A percentile compares a stretch with the other conserved stretches of the same genome.
Evolutionary conservation across 805 yeast species (phyloP).

Genomic region (Blastobotrys parvus): DNA sequence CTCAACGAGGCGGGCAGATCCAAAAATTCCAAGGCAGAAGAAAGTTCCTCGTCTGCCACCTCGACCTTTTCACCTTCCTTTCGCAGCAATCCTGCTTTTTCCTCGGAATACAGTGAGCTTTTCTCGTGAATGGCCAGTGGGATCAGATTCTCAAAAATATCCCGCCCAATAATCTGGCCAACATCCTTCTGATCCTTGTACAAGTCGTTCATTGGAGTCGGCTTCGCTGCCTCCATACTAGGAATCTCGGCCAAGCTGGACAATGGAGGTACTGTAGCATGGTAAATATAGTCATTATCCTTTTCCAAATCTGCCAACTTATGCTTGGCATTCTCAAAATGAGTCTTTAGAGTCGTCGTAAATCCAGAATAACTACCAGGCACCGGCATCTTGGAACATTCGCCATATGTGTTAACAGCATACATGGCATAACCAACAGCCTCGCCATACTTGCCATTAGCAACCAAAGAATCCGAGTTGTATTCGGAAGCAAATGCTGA

Average conservation of each 20-base stretch:
- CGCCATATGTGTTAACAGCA: slow-evolving; percentile 33
- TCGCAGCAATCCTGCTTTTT: slow-evolving; percentile 69
- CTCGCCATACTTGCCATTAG: slow-evolving; percentile 56
- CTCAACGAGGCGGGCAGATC: slow-evolving; percentile 61
- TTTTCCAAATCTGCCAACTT: slow-evolving; percentile 43
- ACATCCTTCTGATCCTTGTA: slow-evolving; percentile 38
- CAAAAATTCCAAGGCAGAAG: slow-evolving; percentile 72
- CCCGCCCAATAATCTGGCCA: slow-evolving; percentile 39
- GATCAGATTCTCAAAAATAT: slow-evolving; percentile 68
- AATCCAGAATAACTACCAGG: slow-evolving; percentile 18
- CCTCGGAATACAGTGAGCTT: slow-evolving; percentile 81
- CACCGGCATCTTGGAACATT: slow-evolving; percentile 17
- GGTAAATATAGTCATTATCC: slow-evolving; percentile 87
- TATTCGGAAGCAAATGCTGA: slow-evolving; percentile 53
- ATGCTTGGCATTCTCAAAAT: slow-evolving; percentile 19
- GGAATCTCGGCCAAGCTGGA: slow-evolving; percentile 57
- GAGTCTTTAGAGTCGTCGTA: slow-evolving; percentile 16
- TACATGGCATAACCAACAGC: slow-evolving; percentile 58
- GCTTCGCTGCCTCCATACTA: slow-evolving; percentile 59
- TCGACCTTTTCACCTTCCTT: slow-evolving; percentile 66
- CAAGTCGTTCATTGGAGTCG: slow-evolving; percentile 38
- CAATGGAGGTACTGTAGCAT: slow-evolving; percentile 59
- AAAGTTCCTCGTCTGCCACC: slow-evolving; percentile 68
- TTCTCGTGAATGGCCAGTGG: slow-evolving; percentile 85
- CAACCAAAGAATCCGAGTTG: slow-evolving; percentile 48